Evolutionary conservation across 805 yeast species (phyloP).

Genomic region (Wickerhamomyces subpelliculosus): DNA sequence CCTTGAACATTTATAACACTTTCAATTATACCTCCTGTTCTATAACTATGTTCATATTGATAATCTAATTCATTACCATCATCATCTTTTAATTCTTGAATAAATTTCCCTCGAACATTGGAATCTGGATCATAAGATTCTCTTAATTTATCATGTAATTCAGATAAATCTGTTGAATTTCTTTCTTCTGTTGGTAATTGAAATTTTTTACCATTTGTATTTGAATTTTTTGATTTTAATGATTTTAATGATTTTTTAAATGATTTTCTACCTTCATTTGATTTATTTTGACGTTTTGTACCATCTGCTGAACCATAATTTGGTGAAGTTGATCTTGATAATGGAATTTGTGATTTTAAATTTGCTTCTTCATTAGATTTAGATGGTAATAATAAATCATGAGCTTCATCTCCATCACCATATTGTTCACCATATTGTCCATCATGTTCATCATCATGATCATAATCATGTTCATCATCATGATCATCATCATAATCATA

Average conservation of each 20-base stretch:
- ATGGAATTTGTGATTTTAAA: neutral
- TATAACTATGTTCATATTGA: conserved; percentile 7
- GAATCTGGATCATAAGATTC: too few species aligned
- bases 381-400: conserved; percentile 1
- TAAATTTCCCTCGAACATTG: neutral
- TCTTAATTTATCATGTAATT: conserved; percentile 3
- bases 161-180: conserved; percentile 14
- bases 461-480: conserved; percentile 14
- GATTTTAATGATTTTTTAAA: neutral
- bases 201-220: too few species aligned
- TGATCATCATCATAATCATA: conserved; percentile 11
- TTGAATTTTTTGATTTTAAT: conserved; percentile 7
- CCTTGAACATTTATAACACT: conserved; percentile 80
- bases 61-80: neutral
- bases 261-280: neutral
- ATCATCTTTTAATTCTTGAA: neutral
- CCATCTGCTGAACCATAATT: conserved; percentile 18
- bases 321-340: conserved; percentile 14
- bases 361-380: neutral
- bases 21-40: conserved; percentile 54
- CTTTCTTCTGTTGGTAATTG: conserved; percentile 1
- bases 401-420: conserved; percentile 3
- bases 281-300: too few species aligned
- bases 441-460: conserved; percentile 9
- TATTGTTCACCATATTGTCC: too few species aligned